Evolutionary conservation across 2,329 filamentous ascomycete genomes (phyloP).

Genomic region (Neofusicoccum cordaticola): DNA sequence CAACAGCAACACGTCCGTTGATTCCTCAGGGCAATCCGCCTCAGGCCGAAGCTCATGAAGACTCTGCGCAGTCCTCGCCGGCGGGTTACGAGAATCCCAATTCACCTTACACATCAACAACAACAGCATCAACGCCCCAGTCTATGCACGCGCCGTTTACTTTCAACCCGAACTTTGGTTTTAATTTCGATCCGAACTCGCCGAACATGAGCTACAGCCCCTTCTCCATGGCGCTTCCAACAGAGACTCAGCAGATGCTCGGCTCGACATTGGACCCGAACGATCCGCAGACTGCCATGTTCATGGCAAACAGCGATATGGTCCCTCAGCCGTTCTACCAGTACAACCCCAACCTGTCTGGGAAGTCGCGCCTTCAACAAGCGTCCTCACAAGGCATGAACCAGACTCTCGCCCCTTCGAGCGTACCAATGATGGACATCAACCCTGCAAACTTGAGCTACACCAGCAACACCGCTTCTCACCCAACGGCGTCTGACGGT

Average conservation of each 20-base stretch:
- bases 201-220: constrained; percentile 39
- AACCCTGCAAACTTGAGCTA: constrained; percentile 22
- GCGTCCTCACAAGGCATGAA: constrained; percentile 32
- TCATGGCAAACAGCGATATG: constrained; percentile 46
- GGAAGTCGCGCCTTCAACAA: constrained; percentile 24
- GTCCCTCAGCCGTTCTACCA: constrained; percentile 43
- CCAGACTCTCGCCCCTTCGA: constrained; percentile 39
- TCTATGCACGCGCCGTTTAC: constrained; percentile 23
- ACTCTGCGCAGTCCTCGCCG: not conserved
- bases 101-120: not conserved
- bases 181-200: constrained; percentile 25
- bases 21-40: constrained; percentile 18
- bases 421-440: constrained; percentile 23
- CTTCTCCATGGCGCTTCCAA: constrained; percentile 50
- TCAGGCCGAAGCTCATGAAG: not conserved
- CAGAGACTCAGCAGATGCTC: constrained; percentile 54
- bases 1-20: constrained; percentile 19
- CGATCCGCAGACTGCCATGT: constrained; percentile 44
- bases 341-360: constrained; percentile 44
- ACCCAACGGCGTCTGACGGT: constrained; percentile 23
- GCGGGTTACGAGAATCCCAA: not conserved
- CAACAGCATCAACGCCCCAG: not conserved
- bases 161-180: constrained; percentile 22
- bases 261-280: constrained; percentile 45
- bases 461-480: constrained; percentile 15